Base-by-base conservation (phyloP, 352 stramenopile genomes). In the Phytophthora chlamydospora region DNA sequence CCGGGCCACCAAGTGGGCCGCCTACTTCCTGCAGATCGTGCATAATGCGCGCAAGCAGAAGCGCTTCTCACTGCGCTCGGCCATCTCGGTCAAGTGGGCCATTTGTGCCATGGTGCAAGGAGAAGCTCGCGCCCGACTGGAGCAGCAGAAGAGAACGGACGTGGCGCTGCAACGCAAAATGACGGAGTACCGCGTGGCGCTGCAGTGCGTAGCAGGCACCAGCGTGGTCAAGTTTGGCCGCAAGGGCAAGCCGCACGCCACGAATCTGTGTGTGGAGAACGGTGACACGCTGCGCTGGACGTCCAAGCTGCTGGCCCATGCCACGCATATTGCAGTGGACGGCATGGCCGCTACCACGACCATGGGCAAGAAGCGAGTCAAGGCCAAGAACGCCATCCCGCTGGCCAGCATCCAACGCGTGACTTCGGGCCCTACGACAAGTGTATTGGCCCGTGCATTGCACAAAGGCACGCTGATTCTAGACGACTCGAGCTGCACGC, bases 251-350 rank as follows among this genome's bases (percentile, higher is more conserved):
- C 86, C 86, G 3, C 86, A 93, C 62, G 62, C 66, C 19, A 93
- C 82, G 32, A 82, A 85, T 29, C 58, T 95, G 27, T 75, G 87
- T 45, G 78, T 95, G 21, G 83, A 93, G 59, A 92, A 93, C 53
- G 84, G 82, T 7, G 83, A 95, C 52, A 83, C 73, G 39, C 65
- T 95, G 53, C 80, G 83, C 13, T 95, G 86, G 86, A 95, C 84
- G 16, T 89, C 83, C 42, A 95, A 93, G 69, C 43, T 88, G 19
- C 41, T 88, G 41, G 68, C 68, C 0, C 64, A 74, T 24, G 71
- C 67, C 31, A 71, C 71, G 49, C 68, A 73, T 41, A 50, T 69
- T 19, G 66, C 62, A 14, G 68, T 67, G 3, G 60, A 71, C 36
- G 59, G 64, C 31, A 64, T 76, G 16, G 39, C 63, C 1, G 68